Evolutionary conservation across 2,329 filamentous ascomycete genomes (phyloP), one percentile per base, ranked within the genome.

Genomic region (Microdochium trichocladiopsis): DNA sequence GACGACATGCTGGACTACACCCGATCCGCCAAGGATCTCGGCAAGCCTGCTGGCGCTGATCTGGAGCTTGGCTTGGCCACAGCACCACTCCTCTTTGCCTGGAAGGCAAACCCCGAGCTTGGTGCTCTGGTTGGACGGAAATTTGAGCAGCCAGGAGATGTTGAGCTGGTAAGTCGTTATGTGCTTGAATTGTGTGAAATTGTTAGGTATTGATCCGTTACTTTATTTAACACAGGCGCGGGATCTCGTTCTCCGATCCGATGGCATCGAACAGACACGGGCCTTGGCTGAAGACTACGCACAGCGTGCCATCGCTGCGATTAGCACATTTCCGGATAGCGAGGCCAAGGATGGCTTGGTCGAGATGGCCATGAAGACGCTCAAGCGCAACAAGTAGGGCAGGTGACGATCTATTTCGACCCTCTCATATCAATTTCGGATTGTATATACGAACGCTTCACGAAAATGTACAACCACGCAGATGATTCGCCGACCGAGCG

Each of bases 1-100:
- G 94, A 99, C 66, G 94, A 99, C 67, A 89, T 99, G 87, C 78
- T 99, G 61, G 94, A 99, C 69, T 99, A 97, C 69, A 97, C 94
- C 0, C 82, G 90, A 56, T 90, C 82, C 51, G 90, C 85, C 43
- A 79, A 82, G 54, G 91, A 96, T 67, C 74, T 99, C 43, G 94
- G 94, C 23, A 99, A 99, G 72, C 94, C 94, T 2, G 90, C 93
- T 4, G 94, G 93, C 41, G 94, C 94, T 25, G 94, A 99, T 70
- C 71, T 99, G 56, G 90, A 97, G 71, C 75, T 99, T 25, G 94
- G 94, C 4, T 78, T 99, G 53, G 94, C 94, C 45, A 99, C 94
- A 12, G 94, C 94, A 12, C 94, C 94, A 16, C 73, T 99, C 57
- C 73, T 99, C 43, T 99, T 97, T 73, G 94, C 94, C 1, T 99